Base-by-base conservation (phyloP, 2,329 filamentous ascomycete genomes). In the Arachnopeziza araneosa region DNA sequence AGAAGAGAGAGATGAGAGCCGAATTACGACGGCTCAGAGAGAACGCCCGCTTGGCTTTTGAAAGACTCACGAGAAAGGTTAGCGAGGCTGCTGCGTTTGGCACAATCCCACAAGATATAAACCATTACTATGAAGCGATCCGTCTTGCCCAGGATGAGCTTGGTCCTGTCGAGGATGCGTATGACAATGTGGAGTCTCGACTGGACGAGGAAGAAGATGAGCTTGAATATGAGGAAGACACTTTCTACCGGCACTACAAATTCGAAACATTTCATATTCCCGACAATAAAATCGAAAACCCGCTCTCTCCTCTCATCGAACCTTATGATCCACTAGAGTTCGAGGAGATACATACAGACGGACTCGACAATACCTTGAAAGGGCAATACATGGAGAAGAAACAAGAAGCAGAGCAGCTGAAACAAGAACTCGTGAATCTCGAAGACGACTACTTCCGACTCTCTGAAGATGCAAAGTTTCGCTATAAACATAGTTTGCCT, bases 211-310 rank as follows among this genome's bases (percentile, higher is more conserved):
- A 67, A 36, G 66, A 67, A 50, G 23, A 61, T 22, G 59, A 64
- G 12, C 56, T 67, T 1, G 66, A 68, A 49, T 51, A 63, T 48
- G 64, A 68, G 50, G 68, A 69, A 59, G 30, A 60, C 8, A 57
- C 61, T 22, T 67, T 66, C 62, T 68, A 67, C 51, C 55, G 54
- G 1, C 32, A 58, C 50, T 56, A 64, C 32, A 57, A 66, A 12
- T 56, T 61, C 14, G 19, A 56, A 12, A 32, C 60, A 7, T 21
- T 23, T 12, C 50, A 44, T 17, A 21, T 60, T n/a, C 55, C 54
- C 4, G 58, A 60, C 17, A 56, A 57, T 6, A 60, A 59, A 50
- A 51, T 66, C 14, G 57, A 65, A 49, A 56, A 58, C 14, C 22
- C 24, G 21, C 50, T 66, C 2, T 66, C 66, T 0, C 66, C 65